Base-by-base conservation (phyloP, 371 early-diverging fungal genomes). In the Amoeboaphelidium occidentale region DNA sequence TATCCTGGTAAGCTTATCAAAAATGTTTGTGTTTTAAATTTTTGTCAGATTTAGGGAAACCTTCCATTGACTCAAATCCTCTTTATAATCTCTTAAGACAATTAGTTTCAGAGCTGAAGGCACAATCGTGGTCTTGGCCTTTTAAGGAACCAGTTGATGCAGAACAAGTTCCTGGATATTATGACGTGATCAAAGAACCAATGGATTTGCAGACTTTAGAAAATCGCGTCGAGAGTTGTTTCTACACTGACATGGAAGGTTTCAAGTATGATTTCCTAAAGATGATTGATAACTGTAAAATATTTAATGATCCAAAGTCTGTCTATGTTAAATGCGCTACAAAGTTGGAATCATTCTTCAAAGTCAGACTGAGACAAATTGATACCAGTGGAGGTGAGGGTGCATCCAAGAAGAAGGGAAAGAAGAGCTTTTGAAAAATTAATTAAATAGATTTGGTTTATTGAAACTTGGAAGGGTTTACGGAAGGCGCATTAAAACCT, bases 81-180 rank as follows among this genome's bases (percentile, higher is more conserved):
- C 62, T 74, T 49, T 68, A 73, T 61, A 70, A 74, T 46, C 70
- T 75, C 53, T 72, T 84, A 70, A 62, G 69, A 32, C 78, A 73
- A 49, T 62, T 88, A 25, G 75, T 87, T 17, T 63, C 69, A 25
- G 84, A 83, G 53, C 66, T 89, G 50, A 66, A 76, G 57, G 76
- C 68, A 4, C 74, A 90, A 59, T 66, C 78, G 2, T 68, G 72
- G 42, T 74, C 97, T 2, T 98, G 98, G 98, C 97, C 99, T 22
- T 99, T 99, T 63, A 65, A 78, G 42, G 80, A 91, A 47, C 97
- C 99, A 6, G 99, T 99, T 6, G 78, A 85, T 50, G 69, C 77
- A 1, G 45, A 52, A 23, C 60, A 61, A 32, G 98, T 98, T 0
- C 77, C 87, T 2, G 97, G 97, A 59, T 99, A 98, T 61, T 90